Evolutionary conservation across 78 protist genomes (phyloP).

Genomic region (Salpingoeca rosetta): DNA sequence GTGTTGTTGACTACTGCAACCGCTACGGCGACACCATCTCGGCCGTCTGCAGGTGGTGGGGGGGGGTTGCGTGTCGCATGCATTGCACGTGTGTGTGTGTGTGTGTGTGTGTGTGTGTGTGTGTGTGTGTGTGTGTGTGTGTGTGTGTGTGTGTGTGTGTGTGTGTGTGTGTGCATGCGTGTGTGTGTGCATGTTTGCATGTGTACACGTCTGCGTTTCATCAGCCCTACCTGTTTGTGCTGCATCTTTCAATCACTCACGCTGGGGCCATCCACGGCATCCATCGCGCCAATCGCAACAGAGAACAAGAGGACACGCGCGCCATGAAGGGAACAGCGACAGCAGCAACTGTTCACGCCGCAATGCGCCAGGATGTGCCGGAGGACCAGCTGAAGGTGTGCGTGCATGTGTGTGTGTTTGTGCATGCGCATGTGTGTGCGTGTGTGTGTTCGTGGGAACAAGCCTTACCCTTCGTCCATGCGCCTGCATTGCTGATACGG

Average conservation of each 20-base stretch:
- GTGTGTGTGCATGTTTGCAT: neutral
- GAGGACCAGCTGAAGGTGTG: neutral
- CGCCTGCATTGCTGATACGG: neutral
- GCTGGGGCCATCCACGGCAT: too few species aligned
- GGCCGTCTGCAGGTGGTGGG: neutral
- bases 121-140: too few species aligned
- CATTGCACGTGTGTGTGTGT: neutral
- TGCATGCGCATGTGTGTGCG: too few species aligned
- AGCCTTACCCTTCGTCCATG: neutral
- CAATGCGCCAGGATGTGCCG: neutral
- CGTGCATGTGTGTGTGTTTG: too few species aligned
- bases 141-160: too few species aligned
- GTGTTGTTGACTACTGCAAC: constrained; percentile 20
- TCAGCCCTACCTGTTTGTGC: too few species aligned
- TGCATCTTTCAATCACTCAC: too few species aligned
- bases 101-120: too few species aligned
- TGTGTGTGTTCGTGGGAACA: neutral
- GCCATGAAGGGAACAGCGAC: neutral
- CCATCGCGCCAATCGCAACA: neutral
- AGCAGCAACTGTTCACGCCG: neutral
- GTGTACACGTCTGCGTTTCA: too few species aligned
- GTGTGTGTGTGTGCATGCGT: neutral
- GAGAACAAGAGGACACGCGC: neutral
- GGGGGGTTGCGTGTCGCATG: neutral
- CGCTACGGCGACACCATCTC: neutral